Evolutionary conservation across 2,329 filamentous ascomycete genomes (phyloP).

Genomic region (Ophiosphaerella herpotricha): DNA sequence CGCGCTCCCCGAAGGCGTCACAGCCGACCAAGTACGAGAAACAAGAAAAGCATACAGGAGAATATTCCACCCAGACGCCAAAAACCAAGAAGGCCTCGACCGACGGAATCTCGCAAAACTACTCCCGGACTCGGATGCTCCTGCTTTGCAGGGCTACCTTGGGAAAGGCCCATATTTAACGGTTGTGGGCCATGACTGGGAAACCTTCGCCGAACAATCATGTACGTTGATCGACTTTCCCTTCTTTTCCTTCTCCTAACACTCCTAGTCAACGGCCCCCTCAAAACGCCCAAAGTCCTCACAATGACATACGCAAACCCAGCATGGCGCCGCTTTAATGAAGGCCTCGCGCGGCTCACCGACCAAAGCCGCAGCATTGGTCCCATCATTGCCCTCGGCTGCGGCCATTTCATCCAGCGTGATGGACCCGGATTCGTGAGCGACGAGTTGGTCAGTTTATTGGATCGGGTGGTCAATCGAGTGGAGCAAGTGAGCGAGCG

Average conservation of each 20-base stretch:
- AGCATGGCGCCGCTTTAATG: slow-evolving; percentile 60
- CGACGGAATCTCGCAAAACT: slow-evolving; percentile 51
- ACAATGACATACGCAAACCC: slow-evolving; percentile 59
- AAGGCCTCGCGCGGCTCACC: slow-evolving; percentile 55
- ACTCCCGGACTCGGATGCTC: slow-evolving; percentile 52
- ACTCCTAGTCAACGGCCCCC: slow-evolving; percentile 23
- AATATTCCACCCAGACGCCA: slow-evolving; percentile 56
- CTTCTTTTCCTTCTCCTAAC: neutral
- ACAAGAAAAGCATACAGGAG: slow-evolving; percentile 44
- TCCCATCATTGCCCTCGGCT: slow-evolving; percentile 53
- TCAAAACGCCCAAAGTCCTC: slow-evolving; percentile 43
- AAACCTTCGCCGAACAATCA: slow-evolving; percentile 57
- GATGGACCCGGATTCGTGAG: slow-evolving; percentile 54
- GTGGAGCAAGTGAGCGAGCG: slow-evolving; percentile 41
- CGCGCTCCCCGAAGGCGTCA: slow-evolving; percentile 49
- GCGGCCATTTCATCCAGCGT: slow-evolving; percentile 61
- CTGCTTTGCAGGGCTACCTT: slow-evolving; percentile 46
- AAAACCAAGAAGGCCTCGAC: slow-evolving; percentile 57
- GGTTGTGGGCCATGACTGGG: slow-evolving; percentile 60
- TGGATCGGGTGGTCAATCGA: slow-evolving; percentile 43
- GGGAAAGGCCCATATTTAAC: slow-evolving; percentile 50
- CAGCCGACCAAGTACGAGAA: slow-evolving; percentile 38
- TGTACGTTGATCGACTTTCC: slow-evolving; percentile 15
- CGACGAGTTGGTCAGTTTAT: slow-evolving; percentile 36
- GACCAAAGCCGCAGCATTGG: slow-evolving; percentile 48